A percentile compares a stretch with the other conserved stretches of the same genome.
Evolutionary conservation across 1,139 yeast genomes (phyloP).

Genomic region (Pichia sp.): DNA sequence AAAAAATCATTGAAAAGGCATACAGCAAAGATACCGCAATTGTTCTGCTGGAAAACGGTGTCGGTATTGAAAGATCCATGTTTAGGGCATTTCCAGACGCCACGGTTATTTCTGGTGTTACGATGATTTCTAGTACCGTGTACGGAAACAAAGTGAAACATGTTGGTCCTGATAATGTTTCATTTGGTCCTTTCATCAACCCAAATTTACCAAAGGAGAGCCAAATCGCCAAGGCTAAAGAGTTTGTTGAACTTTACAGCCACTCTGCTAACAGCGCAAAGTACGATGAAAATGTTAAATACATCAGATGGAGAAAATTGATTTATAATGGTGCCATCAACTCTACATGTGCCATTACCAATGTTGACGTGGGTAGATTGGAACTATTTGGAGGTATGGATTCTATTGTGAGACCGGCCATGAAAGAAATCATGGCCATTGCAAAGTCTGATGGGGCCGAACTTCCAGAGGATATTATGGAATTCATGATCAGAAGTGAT

Average conservation of each 20-base stretch:
- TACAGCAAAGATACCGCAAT: conserved; percentile 44
- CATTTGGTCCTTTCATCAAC: conserved; percentile 47
- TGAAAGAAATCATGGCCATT: conserved; percentile 52
- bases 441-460: conserved; percentile 58
- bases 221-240: conserved; percentile 27
- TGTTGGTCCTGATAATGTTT: conserved; percentile 42
- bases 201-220: conserved; percentile 23
- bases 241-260: conserved; percentile 42
- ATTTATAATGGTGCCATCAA: conserved; percentile 64
- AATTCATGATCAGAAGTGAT: conserved; percentile 16
- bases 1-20: conserved; percentile 51
- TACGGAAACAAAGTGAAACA: conserved; percentile 43
- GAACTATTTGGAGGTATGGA: conserved; percentile 48
- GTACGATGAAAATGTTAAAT: conserved; percentile 41
- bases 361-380: conserved; percentile 52
- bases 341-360: conserved; percentile 51
- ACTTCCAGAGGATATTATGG: conserved; percentile 14
- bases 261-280: conserved; percentile 36
- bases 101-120: conserved; percentile 57
- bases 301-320: conserved; percentile 64
- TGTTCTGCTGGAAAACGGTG: conserved; percentile 65
- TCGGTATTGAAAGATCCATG: conserved; percentile 61
- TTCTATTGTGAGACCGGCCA: conserved; percentile 47
- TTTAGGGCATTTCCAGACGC: conserved; percentile 49
- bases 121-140: conserved; percentile 53